phyloP scores from a whole-genome alignment of 2,329 filamentous ascomycete species.

The Rhexocercosporidium sp. region DNA sequence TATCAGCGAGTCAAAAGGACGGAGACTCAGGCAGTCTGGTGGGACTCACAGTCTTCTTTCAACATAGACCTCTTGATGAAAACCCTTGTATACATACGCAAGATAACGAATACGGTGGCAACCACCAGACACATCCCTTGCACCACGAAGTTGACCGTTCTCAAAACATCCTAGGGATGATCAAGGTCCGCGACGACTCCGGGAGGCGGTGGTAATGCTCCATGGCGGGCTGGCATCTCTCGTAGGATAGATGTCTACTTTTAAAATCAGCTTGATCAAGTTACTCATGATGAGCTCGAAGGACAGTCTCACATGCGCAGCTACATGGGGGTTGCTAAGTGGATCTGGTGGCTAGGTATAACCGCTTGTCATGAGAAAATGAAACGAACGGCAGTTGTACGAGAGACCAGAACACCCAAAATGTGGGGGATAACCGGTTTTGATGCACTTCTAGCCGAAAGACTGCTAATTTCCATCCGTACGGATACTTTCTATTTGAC shows the following conservation, averaged over 20 bases:
- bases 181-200: neutral
- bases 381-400: too few species aligned
- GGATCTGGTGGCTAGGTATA: too few species aligned
- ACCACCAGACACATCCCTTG: neutral
- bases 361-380: too few species aligned
- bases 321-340: too few species aligned
- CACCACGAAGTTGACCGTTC: neutral
- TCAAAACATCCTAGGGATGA: neutral
- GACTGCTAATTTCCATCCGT: neutral
- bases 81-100: neutral
- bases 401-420: too few species aligned
- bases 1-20: neutral
- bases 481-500: neutral
- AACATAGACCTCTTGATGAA: neutral
- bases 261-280: too few species aligned
- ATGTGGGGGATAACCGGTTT: too few species aligned
- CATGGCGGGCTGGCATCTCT: neutral
- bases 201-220: neutral
- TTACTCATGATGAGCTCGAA: too few species aligned
- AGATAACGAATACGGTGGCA: neutral
- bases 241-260: neutral
- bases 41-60: neutral
- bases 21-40: too few species aligned
- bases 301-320: too few species aligned
- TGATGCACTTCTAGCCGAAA: neutral